Conservation (phyloP, 306 rosid genomes). For the Pyrus betulifolia region DNA sequence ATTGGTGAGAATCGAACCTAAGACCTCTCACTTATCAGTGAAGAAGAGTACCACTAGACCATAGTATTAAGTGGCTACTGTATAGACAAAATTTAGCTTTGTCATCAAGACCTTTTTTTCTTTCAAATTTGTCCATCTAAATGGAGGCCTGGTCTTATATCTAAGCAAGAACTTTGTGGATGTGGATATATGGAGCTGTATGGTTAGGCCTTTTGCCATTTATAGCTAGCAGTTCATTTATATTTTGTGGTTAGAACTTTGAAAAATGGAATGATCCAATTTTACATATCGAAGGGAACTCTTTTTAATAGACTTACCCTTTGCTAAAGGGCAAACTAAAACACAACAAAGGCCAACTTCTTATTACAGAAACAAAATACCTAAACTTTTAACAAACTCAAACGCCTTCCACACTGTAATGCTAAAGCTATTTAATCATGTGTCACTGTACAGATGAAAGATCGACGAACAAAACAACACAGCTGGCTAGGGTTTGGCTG, state of each 20-base stretch:
- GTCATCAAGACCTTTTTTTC: no score
- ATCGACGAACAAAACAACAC: background rate
- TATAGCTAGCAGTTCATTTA: background rate
- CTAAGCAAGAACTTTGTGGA: background rate
- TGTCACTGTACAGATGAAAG: background rate
- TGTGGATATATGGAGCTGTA: background rate
- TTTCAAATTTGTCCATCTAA: no score
- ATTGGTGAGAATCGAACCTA: no score
- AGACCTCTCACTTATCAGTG: no score
- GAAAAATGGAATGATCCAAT: background rate
- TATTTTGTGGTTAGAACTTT: background rate
- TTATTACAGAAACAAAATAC: no score
- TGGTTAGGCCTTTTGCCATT: background rate
- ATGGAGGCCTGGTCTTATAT: no score
- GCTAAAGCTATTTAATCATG: background rate
- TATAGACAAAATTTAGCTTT: no score
- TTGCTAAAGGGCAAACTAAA: background rate
- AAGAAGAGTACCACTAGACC: no score
- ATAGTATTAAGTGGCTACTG: no score
- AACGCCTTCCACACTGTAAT: background rate
- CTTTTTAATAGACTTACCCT: background rate
- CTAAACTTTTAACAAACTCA: background rate
- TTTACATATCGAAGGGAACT: background rate
- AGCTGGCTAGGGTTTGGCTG: background rate
- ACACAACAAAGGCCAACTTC: background rate